phyloP scores from a whole-genome alignment of 73 alveolate genomes.

The Stentor coeruleus region DNA sequence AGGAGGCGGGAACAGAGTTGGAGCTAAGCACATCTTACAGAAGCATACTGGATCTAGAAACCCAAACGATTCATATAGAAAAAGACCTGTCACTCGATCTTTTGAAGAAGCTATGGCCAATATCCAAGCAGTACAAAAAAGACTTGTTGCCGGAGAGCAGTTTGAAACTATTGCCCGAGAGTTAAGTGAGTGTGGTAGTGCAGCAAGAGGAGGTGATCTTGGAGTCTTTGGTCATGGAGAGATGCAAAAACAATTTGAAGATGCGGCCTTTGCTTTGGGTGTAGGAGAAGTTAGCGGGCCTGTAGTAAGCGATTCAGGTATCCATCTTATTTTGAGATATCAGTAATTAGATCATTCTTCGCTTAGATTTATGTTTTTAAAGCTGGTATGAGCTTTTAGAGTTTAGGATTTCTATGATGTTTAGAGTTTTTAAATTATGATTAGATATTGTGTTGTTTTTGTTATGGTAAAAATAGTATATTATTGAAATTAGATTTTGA shows the following conservation, averaged over 20 bases:
- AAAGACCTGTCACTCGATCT: slow-evolving; percentile 77
- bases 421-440: no score
- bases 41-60: slow-evolving; percentile 88
- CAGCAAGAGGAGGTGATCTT: slow-evolving; percentile 92
- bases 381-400: no score
- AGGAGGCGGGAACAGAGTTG: slow-evolving; percentile 32
- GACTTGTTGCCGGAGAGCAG: slow-evolving; percentile 52
- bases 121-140: slow-evolving; percentile 51
- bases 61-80: slow-evolving; percentile 82
- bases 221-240: slow-evolving; percentile 89
- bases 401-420: no score
- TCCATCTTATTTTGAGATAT: slow-evolving; percentile 83
- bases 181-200: slow-evolving; percentile 84
- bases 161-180: slow-evolving; percentile 75
- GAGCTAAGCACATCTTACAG: slow-evolving; percentile 79
- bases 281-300: slow-evolving; percentile 89
- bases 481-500: no score
- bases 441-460: no score
- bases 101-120: slow-evolving; percentile 80
- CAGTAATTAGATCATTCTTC: no score
- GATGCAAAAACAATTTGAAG: slow-evolving; percentile 90
- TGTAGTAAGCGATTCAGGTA: slow-evolving; percentile 91
- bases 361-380: no score
- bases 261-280: slow-evolving; percentile 82
- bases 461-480: no score